Evolutionary conservation across 2,329 filamentous ascomycete species (phyloP), one percentile per base, ranked within the genome.

Genomic region (Leptosphaerulina australis): DNA sequence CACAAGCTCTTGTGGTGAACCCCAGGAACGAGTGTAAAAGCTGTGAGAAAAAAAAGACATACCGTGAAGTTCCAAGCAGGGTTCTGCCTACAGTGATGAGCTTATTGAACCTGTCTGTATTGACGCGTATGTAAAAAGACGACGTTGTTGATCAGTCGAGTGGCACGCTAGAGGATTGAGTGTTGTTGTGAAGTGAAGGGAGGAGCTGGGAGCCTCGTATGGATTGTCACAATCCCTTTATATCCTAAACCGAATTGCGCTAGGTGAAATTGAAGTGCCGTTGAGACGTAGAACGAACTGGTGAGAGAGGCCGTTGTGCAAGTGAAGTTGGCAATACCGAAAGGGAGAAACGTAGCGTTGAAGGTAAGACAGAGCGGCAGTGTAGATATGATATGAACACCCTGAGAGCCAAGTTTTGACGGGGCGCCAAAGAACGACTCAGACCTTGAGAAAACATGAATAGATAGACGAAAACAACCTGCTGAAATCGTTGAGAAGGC

Each of bases 161-260:
- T 33, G 41, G 31, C 6, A 39, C 28, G 51, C 40, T 36, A 34
- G 34, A 34, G 38, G 34, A 31, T 31, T 22, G 35, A 40, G 35
- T 21, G 29, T 44, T 18, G 36, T 28, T 26, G 56, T 60, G 59
- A 51, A 55, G 56, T 56, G 45, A 50, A 59, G 53, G 46, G 51
- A 46, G 52, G 55, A 34, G 22, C 38, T 34, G 44, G 33, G 54
- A 43, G 18, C 29, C 51, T 44, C 22, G 31, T 36, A 30, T 38
- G 29, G 20, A 22, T 37, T 30, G 40, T 24, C 60, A 66, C 63
- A 66, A 62, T 59, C 43, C 33, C 14, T 2, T 9, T 26, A 2
- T 3, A 24, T 4, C 10, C 18, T 45, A 20, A 38, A n/a, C 28
- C 39, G 30, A 8, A 5, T 9, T 18, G 24, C 40, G 45, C 51